These are phyloP conservation scores for Gautieria morchelliformis DNA, from an alignment of 768 basidiomycete species.

Conservation along the genomic window DNA sequence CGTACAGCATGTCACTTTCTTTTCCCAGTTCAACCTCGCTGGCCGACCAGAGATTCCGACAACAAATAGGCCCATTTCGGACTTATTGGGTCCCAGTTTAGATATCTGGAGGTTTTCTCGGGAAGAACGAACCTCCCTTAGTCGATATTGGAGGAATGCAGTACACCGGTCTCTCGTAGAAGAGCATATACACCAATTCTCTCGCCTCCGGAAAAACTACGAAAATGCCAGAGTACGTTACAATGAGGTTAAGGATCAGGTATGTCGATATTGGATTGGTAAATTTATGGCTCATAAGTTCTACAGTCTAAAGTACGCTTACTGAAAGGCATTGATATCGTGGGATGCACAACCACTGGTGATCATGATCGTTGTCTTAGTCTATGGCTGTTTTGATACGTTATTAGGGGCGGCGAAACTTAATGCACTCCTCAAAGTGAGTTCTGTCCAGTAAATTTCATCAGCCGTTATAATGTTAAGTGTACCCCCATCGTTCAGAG, in stretches of 20 bases:
- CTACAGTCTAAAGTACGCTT: conserved; percentile 46
- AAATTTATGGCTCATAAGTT: not conserved
- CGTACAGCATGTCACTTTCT: conserved; percentile 21
- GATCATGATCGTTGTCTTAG: conserved; percentile 3
- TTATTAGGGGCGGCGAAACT: conserved; percentile 60
- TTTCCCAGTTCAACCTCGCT: conserved; percentile 26
- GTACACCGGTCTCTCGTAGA: conserved; percentile 25
- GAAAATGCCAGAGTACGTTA: conserved; percentile 28
- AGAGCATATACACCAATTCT: conserved; percentile 32
- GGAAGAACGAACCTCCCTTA: conserved; percentile 36
- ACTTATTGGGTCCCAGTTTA: conserved; percentile 24
- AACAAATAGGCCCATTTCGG: conserved; percentile 25
- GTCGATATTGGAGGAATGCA: conserved; percentile 37
- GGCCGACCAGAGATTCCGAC: conserved; percentile 30
- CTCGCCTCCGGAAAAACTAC: conserved; percentile 29
- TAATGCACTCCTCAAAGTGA: conserved; percentile 44
- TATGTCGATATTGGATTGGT: conserved; percentile 17
- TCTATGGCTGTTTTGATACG: not conserved
- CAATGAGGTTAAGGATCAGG: conserved; percentile 44
- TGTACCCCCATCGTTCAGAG: conserved; percentile 27
- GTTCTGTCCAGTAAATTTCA: not conserved
- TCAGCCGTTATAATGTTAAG: not conserved
- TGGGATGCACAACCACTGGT: conserved; percentile 77
- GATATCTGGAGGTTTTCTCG: conserved; percentile 47
- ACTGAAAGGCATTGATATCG: conserved; percentile 44